These are phyloP conservation scores for Cryptosporidium muris DNA, from an alignment of 169 alveolate genomes.

Conservation along the genomic window DNA sequence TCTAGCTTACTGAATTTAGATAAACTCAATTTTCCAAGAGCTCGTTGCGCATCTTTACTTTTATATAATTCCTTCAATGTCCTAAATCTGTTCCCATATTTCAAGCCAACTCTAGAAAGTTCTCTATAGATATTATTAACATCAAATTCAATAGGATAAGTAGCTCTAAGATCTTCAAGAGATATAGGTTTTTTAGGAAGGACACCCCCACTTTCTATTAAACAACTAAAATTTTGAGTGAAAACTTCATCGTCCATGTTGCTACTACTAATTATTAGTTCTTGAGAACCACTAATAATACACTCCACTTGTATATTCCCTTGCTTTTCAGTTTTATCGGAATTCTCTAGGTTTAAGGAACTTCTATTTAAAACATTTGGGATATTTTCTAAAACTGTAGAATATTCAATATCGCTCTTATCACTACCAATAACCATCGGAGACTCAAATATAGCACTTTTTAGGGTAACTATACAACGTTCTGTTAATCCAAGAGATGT, in stretches of 20 bases:
- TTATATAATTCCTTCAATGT: slow-evolving; percentile 65
- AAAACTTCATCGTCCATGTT: slow-evolving; percentile 1
- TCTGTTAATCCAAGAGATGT: not conserved
- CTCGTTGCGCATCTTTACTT: slow-evolving; percentile 70
- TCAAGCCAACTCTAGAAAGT: slow-evolving; percentile 71
- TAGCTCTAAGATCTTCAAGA: not conserved
- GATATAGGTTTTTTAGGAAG: not conserved
- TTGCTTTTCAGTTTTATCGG: no score
- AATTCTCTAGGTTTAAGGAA: no score
- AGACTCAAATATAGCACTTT: slow-evolving; percentile 27
- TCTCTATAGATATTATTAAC: slow-evolving; percentile 49
- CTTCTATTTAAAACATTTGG: no score
- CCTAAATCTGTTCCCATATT: slow-evolving; percentile 78
- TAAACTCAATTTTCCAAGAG: slow-evolving; percentile 62
- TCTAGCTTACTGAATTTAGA: slow-evolving; percentile 67
- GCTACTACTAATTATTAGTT: not conserved
- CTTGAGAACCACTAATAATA: not conserved
- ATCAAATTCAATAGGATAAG: slow-evolving; percentile 7
- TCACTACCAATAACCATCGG: not conserved
- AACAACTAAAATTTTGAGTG: slow-evolving; percentile 26
- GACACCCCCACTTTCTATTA: slow-evolving; percentile 46
- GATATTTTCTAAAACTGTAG: no score
- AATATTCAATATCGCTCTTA: not conserved
- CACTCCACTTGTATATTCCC: no score
- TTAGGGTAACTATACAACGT: slow-evolving; percentile 8